These are phyloP conservation scores for Pulveroboletus sp. DNA, from an alignment of 1,284 basidiomycete genomes.

Conservation along the genomic window DNA sequence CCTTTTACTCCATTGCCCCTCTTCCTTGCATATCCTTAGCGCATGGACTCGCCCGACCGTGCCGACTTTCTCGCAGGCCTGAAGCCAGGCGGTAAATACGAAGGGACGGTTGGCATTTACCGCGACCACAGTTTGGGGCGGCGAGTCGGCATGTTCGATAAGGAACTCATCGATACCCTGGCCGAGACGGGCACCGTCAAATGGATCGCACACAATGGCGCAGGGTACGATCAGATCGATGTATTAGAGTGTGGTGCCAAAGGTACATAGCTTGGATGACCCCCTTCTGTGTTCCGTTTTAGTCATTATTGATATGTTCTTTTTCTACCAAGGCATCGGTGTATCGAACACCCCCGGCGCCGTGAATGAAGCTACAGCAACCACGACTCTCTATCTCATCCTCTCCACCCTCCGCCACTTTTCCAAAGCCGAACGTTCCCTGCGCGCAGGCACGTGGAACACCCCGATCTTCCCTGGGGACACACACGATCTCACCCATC, in stretches of 20 bases:
- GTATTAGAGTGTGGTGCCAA: constrained; percentile 63
- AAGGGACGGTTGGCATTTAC: constrained; percentile 75
- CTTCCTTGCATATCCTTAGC: constrained; percentile 34
- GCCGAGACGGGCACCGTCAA: constrained; percentile 64
- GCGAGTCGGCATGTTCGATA: constrained; percentile 75
- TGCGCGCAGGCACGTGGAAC: constrained; percentile 59
- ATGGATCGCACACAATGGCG: constrained; percentile 92
- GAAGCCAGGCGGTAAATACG: constrained; percentile 68
- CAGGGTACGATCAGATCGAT: constrained; percentile 88
- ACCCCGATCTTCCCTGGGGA: constrained; percentile 38
- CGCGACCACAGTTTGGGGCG: constrained; percentile 66
- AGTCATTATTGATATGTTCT: neutral
- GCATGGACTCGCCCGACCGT: constrained; percentile 62
- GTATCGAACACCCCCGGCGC: constrained; percentile 92
- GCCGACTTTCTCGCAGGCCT: constrained; percentile 68
- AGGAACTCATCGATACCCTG: constrained; percentile 68
- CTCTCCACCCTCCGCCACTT: constrained; percentile 84
- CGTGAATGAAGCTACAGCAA: constrained; percentile 90
- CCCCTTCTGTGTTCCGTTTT: neutral
- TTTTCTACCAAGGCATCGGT: constrained; percentile 54
- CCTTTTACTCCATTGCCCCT: too few species aligned
- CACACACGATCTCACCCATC: constrained; percentile 76
- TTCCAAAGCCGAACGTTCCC: constrained; percentile 65
- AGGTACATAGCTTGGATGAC: neutral
- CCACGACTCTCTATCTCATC: constrained; percentile 82